These are phyloP conservation scores for Sphaceloma murrayae DNA, from an alignment of 2,329 filamentous ascomycete species.

Conservation along the genomic window DNA sequence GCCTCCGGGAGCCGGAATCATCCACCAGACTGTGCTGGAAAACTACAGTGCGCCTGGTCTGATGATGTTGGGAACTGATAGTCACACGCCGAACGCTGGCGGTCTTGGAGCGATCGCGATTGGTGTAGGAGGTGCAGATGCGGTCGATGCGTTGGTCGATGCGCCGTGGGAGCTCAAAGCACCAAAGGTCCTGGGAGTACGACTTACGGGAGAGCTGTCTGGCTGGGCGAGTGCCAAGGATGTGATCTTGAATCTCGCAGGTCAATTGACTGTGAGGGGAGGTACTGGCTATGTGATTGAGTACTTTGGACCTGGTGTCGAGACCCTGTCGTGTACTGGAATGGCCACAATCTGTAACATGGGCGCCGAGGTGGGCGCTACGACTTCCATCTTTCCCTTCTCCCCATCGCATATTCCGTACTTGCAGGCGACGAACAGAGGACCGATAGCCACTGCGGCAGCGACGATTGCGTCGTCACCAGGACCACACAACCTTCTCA, in stretches of 20 bases:
- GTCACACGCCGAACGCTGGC: constrained; percentile 95
- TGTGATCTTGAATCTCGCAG: constrained; percentile 81
- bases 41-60: constrained; percentile 95
- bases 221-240: constrained; percentile 96
- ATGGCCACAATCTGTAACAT: constrained; percentile 91
- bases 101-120: constrained; percentile 92
- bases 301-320: constrained; percentile 82
- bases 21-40: constrained; percentile 95
- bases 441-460: constrained; percentile 58
- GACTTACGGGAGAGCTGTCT: constrained; percentile 76
- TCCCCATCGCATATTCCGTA: constrained; percentile 76
- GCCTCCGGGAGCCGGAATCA: constrained; percentile 88
- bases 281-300: constrained; percentile 93
- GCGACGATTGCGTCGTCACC: constrained; percentile 49
- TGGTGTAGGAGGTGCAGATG: constrained; percentile 95
- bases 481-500: constrained; percentile 55
- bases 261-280: constrained; percentile 75
- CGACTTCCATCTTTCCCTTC: constrained; percentile 90
- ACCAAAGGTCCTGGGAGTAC: constrained; percentile 92
- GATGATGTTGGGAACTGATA: constrained; percentile 98
- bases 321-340: constrained; percentile 81
- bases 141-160: constrained; percentile 96
- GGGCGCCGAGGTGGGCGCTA: constrained; percentile 89
- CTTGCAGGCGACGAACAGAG: constrained; percentile 71
- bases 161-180: constrained; percentile 98